Base-by-base conservation (phyloP, 768 basidiomycete species). In the Lactarius hengduanensis region DNA sequence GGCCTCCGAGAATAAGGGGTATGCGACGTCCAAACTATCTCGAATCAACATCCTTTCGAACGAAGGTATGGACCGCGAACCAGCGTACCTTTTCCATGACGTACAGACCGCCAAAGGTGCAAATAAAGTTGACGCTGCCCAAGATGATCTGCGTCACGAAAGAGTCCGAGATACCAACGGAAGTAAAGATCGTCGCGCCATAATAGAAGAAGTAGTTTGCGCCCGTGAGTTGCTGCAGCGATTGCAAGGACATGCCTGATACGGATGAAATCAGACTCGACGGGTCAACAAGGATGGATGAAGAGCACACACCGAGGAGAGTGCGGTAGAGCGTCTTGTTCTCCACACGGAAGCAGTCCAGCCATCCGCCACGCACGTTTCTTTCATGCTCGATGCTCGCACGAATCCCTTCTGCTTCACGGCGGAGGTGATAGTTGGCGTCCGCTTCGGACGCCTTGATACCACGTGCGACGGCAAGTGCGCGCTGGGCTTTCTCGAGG, bases 91-190 rank as follows among this genome's bases (percentile, higher is more conserved):
- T 79, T 74, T 91, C 87, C 83, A 91, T 86, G 61, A 90, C 78
- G 74, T 87, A 91, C 71, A 92, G 74, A 1, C 90, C 90, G 40
- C 85, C 83, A 76, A 89, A 89, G 13, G 88, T 90, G 74, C 86
- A 87, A 57, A 78, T 77, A 71, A 90, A 89, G 75, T 90, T 90
- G 73, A 90, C 87, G 4, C 82, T 83, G 45, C 90, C 89, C 50
- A 91, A 78, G 70, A 92, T 91, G 69, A 91, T 88, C 70, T 92
- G 90, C 1, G 86, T 86, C 57, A 90, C 77, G 72, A 83, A 90
- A 28, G 85, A 84, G 74, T 91, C 88, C 9, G 74, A 58, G 68
- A 90, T 82, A 30, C 90, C 90, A 28, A 91, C 89, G 10, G 84
- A 80, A 61, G 79, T 71, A 78, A 91, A 90, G 62, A 89, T 77